A percentile compares a stretch with the other conserved stretches of the same genome.
These are phyloP conservation scores for Isatis tinctoria DNA, from an alignment of 345 rosid genomes.

Conservation along the genomic window DNA sequence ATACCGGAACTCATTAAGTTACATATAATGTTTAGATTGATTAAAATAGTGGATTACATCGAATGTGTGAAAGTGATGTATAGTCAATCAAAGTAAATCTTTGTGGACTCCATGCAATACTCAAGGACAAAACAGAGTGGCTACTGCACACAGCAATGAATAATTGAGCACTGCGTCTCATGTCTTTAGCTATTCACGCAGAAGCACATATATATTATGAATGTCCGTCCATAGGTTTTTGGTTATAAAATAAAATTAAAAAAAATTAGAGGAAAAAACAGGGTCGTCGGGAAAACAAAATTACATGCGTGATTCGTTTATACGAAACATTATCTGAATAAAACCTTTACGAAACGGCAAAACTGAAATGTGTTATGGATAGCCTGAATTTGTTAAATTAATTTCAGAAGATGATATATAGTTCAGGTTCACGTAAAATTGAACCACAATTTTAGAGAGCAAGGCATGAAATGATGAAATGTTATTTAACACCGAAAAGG, in stretches of 20 bases:
- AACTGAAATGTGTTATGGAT: neutral
- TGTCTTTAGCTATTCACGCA: neutral
- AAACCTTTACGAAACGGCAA: neutral
- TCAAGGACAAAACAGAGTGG: neutral
- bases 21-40: neutral
- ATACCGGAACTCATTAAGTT: neutral
- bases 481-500: neutral
- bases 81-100: neutral
- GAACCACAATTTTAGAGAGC: neutral
- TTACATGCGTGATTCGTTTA: neutral
- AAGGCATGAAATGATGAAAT: neutral
- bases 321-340: too few relatives aligned
- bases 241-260: neutral
- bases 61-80: neutral
- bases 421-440: neutral
- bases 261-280: neutral
- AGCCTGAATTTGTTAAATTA: neutral
- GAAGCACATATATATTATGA: neutral
- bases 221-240: neutral
- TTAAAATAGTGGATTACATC: neutral
- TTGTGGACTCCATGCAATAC: slow-evolving; percentile 4
- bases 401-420: neutral
- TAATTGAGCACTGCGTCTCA: neutral
- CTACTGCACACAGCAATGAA: slow-evolving; percentile 9
- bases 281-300: neutral